Base-by-base conservation (phyloP, 148 eudicot species). In the Talinum fruticosum region DNA sequence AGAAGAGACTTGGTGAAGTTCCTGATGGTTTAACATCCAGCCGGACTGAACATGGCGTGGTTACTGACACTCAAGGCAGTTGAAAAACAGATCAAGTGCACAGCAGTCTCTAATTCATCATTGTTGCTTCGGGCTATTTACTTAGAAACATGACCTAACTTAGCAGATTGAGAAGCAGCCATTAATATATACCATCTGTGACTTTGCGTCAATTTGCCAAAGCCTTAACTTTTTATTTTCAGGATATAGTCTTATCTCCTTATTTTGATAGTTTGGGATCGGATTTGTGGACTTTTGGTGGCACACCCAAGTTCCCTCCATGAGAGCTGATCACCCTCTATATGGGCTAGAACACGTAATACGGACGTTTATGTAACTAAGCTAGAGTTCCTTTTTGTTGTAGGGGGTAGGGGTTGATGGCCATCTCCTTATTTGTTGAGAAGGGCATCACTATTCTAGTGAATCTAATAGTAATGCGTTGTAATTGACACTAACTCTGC, bases 1-100 rank as follows among this genome's bases (percentile, higher is more conserved):
- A 94, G 98, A 97, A 86, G 88, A 90, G 87, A 86, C 88, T 92
- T 34, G 98, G 97, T 66, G 91, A 89, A 78, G 79, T 45, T 72
- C 80, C 91, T 72, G 90, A 88, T 73, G 87, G 85, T 66, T 66
- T 81, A n/a, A 85, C 82, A 80, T 51, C 84, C 54, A 83, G 80
- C 73, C 82, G 79, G 79, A 83, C 84, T 75, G 91, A 89, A 38
- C 86, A 49, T 53, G 76, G 45, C 62, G 36, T 51, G 65, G 82
- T 75, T 71, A 79, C 78, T 18, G 87, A 78, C 70, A 61, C 83
- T 47, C 88, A 80, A 67, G 78, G 84, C 54, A 81, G 61, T 45
- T 83, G 80, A 29, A 85, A 83, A 83, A 82, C 64, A 54, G 87
- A 85, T 53, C 79, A 75, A 83, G 81, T 54, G 78, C 79, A 79